These are phyloP conservation scores for Saxispiralis lemnorum DNA, from an alignment of 495 filamentous ascomycete genomes.

Conservation along the genomic window DNA sequence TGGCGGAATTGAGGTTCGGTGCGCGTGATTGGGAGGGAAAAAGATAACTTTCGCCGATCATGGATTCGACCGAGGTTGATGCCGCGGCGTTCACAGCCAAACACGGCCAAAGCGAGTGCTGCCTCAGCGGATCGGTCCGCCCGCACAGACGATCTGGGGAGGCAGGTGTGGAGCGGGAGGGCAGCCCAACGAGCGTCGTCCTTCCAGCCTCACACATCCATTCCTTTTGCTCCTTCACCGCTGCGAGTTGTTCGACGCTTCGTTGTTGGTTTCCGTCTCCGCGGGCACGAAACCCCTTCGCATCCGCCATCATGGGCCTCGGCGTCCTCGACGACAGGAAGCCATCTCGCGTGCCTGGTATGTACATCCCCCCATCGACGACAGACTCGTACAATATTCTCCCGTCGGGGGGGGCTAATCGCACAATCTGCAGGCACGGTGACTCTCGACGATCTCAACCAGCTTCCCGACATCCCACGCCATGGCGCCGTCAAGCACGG, in stretches of 20 bases:
- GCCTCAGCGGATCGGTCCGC: too few species aligned
- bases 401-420: background rate
- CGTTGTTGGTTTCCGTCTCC: background rate
- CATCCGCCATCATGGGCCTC: slow-evolving; percentile 46
- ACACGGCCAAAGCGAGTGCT: too few species aligned
- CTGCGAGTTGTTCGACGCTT: too few species aligned
- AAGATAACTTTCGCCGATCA: too few species aligned
- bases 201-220: too few species aligned
- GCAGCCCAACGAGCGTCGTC: too few species aligned
- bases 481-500: slow-evolving; percentile 10
- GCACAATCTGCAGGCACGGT: slow-evolving; percentile 11
- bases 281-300: background rate
- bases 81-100: too few species aligned
- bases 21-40: too few species aligned
- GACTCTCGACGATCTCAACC: slow-evolving; percentile 13
- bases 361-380: background rate
- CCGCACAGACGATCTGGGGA: too few species aligned
- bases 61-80: too few species aligned
- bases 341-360: slow-evolving; percentile 58
- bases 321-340: slow-evolving; percentile 54
- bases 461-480: slow-evolving; percentile 1
- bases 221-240: too few species aligned
- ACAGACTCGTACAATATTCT: background rate
- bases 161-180: too few species aligned
- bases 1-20: slow-evolving; percentile 61